These are phyloP conservation scores for Talaromyces ruber DNA, from an alignment of 495 filamentous ascomycete genomes.

Conservation along the genomic window DNA sequence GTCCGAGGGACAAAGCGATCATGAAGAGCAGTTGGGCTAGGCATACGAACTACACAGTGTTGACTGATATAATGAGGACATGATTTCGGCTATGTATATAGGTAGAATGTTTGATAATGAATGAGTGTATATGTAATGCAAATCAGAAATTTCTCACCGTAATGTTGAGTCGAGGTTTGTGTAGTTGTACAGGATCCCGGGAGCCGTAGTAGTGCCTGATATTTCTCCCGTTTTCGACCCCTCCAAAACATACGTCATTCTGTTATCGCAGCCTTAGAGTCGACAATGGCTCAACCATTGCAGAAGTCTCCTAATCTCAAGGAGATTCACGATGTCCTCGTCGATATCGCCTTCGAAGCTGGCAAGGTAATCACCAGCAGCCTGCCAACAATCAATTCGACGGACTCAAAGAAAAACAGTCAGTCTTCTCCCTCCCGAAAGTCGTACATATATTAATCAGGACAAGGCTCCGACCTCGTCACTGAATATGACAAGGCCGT, in stretches of 20 bases:
- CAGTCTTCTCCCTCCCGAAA: slow-evolving; percentile 10
- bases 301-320: slow-evolving; percentile 47
- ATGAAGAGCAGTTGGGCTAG: not conserved
- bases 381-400: slow-evolving; percentile 51
- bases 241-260: not conserved
- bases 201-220: not conserved
- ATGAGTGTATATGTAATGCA: not conserved
- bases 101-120: not conserved
- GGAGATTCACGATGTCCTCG: slow-evolving; percentile 72
- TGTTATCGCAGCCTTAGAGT: not conserved
- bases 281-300: not conserved
- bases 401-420: slow-evolving; percentile 85
- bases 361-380: slow-evolving; percentile 76
- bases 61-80: not conserved
- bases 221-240: not conserved
- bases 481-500: slow-evolving; percentile 82
- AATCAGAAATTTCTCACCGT: no score
- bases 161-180: no score
- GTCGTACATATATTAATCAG: not conserved
- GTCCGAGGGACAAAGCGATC: slow-evolving; percentile 1
- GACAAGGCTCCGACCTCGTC: slow-evolving; percentile 68
- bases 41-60: not conserved
- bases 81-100: not conserved
- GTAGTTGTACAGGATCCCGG: no score
- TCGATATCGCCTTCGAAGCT: slow-evolving; percentile 65